These are phyloP conservation scores for Pichia cactophila DNA, from an alignment of 1,139 yeast species.

Conservation along the genomic window DNA sequence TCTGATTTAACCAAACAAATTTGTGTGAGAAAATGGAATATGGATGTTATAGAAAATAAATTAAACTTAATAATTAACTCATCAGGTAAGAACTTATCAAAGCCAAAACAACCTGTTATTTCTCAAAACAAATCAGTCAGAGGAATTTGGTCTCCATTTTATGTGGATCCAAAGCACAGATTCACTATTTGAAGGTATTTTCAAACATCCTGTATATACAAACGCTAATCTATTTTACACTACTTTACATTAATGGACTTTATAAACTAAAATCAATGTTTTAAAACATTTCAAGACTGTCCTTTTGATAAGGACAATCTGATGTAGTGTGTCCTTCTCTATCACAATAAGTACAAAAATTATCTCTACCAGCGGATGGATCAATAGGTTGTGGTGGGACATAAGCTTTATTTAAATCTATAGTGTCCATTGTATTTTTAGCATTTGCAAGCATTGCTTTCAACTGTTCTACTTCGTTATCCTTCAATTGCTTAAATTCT, in stretches of 20 bases:
- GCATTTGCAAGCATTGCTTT: not conserved
- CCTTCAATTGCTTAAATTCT: conserved; percentile 23
- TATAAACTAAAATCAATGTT: not conserved
- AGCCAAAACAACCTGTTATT: conserved; percentile 66
- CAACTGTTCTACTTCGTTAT: not conserved
- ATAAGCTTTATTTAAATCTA: conserved; percentile 36
- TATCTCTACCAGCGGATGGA: conserved; percentile 63
- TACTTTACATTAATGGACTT: not conserved
- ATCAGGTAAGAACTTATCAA: conserved; percentile 51
- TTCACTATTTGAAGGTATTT: conserved; percentile 43
- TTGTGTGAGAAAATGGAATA: conserved; percentile 55
- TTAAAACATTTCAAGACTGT: conserved; percentile 20
- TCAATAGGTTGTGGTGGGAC: conserved; percentile 46
- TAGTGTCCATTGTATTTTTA: not conserved
- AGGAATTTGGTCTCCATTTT: conserved; percentile 98
- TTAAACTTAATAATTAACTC: conserved; percentile 48
- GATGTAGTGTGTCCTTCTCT: conserved; percentile 78
- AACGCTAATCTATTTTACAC: not conserved
- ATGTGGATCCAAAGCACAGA: conserved; percentile 60
- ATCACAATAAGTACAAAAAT: conserved; percentile 94
- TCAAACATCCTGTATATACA: not conserved
- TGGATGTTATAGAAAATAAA: conserved; percentile 46
- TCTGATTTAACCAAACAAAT: conserved; percentile 30
- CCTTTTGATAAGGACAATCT: conserved; percentile 81
- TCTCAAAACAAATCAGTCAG: conserved; percentile 79